These are phyloP conservation scores for Leavenworthia alabamica DNA, from an alignment of 345 rosid genomes.

Conservation along the genomic window DNA sequence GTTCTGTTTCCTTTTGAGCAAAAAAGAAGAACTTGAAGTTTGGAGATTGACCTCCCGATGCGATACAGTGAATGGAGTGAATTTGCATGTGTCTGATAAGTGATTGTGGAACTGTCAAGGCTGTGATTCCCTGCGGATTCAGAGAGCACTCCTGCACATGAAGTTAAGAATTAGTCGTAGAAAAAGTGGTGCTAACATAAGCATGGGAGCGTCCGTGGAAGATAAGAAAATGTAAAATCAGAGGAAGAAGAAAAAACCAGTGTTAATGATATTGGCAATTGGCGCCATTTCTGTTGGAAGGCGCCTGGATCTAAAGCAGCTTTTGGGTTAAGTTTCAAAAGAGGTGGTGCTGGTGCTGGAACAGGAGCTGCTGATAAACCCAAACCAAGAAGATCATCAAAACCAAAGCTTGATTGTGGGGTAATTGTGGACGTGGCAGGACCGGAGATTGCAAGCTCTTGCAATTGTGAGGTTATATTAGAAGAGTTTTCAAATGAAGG, in stretches of 20 bases:
- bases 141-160: conserved; percentile 52
- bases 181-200: too few species aligned
- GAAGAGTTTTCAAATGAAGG: conserved; percentile 53
- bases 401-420: conserved; percentile 53
- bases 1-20: conserved; percentile 72
- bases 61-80: conserved; percentile 82
- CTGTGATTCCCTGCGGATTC: conserved; percentile 64
- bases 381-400: conserved; percentile 83
- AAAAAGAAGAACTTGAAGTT: conserved; percentile 93
- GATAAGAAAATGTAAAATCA: neutral
- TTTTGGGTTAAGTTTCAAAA: conserved; percentile 71
- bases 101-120: conserved; percentile 64
- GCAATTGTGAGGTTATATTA: conserved; percentile 41
- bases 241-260: conserved; percentile 42
- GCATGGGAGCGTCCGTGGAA: too few species aligned
- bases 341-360: conserved; percentile 48
- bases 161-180: too few species aligned
- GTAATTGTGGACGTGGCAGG: conserved; percentile 30
- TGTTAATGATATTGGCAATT: conserved; percentile 56
- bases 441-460: conserved; percentile 46
- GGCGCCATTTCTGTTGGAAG: conserved; percentile 94
- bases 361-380: conserved; percentile 48
- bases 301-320: conserved; percentile 74
- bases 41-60: conserved; percentile 88
- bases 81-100: conserved; percentile 80